A percentile compares a stretch with the other conserved stretches of the same genome.
phyloP scores from a whole-genome alignment of 139 green algal genomes.

The Tetradesmus obliquus region DNA sequence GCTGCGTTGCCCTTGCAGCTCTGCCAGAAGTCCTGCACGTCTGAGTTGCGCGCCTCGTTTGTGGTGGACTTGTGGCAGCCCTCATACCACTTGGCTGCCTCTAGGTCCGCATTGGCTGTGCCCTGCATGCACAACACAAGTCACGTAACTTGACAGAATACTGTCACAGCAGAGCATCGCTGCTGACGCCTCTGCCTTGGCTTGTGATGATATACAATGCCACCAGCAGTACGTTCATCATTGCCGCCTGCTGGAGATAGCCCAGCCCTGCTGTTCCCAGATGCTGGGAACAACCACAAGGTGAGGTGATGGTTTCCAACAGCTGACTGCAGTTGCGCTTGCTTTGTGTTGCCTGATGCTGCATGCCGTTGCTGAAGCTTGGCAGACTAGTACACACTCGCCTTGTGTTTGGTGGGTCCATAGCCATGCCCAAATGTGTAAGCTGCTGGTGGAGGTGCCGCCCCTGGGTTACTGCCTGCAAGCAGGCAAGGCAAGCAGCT shows the following conservation, averaged over 20 bases:
- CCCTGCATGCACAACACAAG: neutral
- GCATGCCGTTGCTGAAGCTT: neutral
- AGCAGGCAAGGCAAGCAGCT: neutral
- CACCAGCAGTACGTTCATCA: too few species aligned
- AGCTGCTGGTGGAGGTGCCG: neutral
- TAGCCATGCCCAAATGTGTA: slow-evolving; percentile 31
- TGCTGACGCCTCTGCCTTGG: too few species aligned
- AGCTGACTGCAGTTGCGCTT: too few species aligned
- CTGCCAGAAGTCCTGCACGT: slow-evolving; percentile 31
- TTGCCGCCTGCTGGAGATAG: too few species aligned
- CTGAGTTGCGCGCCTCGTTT: slow-evolving; percentile 31
- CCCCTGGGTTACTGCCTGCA: slow-evolving; percentile 8
- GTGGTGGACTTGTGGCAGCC: slow-evolving; percentile 28
- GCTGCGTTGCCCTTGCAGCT: slow-evolving; percentile 11
- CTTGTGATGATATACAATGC: too few species aligned
- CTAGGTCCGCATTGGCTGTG: neutral
- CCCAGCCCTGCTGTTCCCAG: too few species aligned
- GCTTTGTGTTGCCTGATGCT: neutral
- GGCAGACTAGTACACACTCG: neutral
- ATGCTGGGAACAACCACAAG: too few species aligned
- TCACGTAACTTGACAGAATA: neutral
- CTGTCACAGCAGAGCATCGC: too few species aligned
- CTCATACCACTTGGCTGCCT: slow-evolving; percentile 25
- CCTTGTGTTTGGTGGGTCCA: neutral
- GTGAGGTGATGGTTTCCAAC: too few species aligned